Evolutionary conservation across 1,139 yeast genomes (phyloP), one percentile per base, ranked within the genome.

Genomic region (Pichia sp.): DNA sequence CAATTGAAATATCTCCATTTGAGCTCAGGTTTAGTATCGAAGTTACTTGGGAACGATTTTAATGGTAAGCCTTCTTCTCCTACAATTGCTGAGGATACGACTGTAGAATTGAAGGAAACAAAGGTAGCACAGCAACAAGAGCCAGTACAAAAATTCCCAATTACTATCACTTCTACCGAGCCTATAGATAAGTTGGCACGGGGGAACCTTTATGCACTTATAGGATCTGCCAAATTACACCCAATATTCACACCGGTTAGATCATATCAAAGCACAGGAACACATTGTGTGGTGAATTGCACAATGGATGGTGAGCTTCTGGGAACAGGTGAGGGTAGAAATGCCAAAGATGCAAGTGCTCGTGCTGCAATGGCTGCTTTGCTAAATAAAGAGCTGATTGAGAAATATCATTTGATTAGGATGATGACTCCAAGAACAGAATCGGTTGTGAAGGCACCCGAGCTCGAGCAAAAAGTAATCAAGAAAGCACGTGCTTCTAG

Each of bases 361-460:
- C 73, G 82, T 56, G 92, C 93, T 1, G 95, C 95, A 0, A 82
- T 82, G 80, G 72, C 76, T 52, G 90, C 88, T 0, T 72, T 90
- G 51, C 71, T 72, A n/a, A 82, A 88, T 57, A 78, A 77, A 48
- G 74, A 74, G 1, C 58, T 81, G 41, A 74, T 90, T 50, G 92
- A 86, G 58, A 85, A 85, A 64, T 88, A 80, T 65, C 81, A 84
- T 29, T 74, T 76, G 53, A 61, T 77, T 43, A 74, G 96, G 59
- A 78, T 86, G 52, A 73, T 79, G 41, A 79, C 81, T n/a, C 92
- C 90, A 47, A 76, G 85, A 61, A 73, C 73, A 26, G 77, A 74
- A 52, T 73, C 80, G 10, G 15, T 31, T 7, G 41, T 38, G 16
- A 38, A 38, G 41, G 5, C 41, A 38, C 13, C 38, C 13, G n/a